phyloP scores from a whole-genome alignment of 2,329 filamentous ascomycete species.

The Trichoderma simmonsii region DNA sequence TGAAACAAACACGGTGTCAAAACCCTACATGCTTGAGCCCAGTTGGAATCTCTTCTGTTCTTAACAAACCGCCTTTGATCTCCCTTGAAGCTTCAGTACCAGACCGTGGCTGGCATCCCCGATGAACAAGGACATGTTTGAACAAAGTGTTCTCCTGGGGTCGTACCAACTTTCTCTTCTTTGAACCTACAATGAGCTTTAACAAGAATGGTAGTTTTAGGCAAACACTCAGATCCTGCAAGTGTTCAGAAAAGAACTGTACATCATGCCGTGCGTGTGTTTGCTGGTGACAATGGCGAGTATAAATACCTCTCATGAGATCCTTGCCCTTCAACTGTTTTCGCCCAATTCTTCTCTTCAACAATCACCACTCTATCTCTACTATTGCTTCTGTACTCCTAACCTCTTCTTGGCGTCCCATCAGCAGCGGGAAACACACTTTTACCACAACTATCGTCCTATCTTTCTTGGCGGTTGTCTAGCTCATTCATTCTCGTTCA shows the following conservation, averaged over 20 bases:
- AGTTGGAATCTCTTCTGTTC: too few relatives aligned
- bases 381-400: not conserved
- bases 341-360: not conserved
- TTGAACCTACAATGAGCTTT: not conserved
- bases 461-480: too few relatives aligned
- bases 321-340: not conserved
- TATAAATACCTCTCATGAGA: not conserved
- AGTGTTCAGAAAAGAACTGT: not conserved
- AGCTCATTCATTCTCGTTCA: not conserved
- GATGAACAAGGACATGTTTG: too few relatives aligned
- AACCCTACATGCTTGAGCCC: too few relatives aligned
- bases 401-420: not conserved
- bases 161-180: not conserved
- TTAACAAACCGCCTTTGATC: too few relatives aligned
- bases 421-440: not conserved
- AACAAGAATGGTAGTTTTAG: not conserved
- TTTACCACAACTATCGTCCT: not conserved
- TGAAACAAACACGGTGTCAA: too few relatives aligned
- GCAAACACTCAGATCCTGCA: not conserved
- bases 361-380: not conserved
- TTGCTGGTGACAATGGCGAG: not conserved
- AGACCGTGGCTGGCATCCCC: too few relatives aligned
- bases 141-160: too few relatives aligned
- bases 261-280: too few relatives aligned
- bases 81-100: too few relatives aligned